Conservation (phyloP, 1,139 yeast species). For the Meyerozyma sp. region DNA sequence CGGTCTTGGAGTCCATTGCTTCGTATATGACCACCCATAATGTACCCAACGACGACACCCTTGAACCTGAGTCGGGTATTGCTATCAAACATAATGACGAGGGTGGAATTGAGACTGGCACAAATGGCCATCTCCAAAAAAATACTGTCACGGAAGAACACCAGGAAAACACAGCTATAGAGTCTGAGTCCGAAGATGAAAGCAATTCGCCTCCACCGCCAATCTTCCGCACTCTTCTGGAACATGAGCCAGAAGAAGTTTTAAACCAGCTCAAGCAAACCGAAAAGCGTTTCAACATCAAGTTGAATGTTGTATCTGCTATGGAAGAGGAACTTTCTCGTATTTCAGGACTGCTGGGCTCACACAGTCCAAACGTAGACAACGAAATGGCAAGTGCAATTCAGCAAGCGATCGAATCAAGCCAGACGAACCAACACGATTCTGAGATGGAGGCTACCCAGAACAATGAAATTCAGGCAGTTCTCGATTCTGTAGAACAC, state of each 20-base stretch:
- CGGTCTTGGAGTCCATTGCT: slow-evolving; percentile 1
- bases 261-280: slow-evolving; percentile 25
- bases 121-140: too few relatives aligned
- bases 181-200: slow-evolving; percentile 1
- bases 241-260: slow-evolving; percentile 27
- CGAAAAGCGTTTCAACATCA: slow-evolving; percentile 28
- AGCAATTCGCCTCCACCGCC: slow-evolving; percentile 10
- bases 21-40: not conserved
- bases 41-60: not conserved
- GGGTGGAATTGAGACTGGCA: too few relatives aligned
- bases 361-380: not conserved
- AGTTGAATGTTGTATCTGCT: slow-evolving; percentile 25
- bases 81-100: too few relatives aligned
- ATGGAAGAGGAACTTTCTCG: slow-evolving; percentile 18
- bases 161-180: not conserved
- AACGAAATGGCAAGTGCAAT: too few relatives aligned
- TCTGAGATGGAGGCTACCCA: too few relatives aligned
- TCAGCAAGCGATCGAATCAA: too few relatives aligned
- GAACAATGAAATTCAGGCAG: not conserved
- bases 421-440: too few relatives aligned
- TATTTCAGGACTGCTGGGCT: not conserved
- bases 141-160: too few relatives aligned
- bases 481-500: not conserved
- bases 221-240: slow-evolving; percentile 25
- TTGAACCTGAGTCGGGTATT: too few relatives aligned